Conservation (phyloP, 306 rosid species). For the Prunus campanulata region DNA sequence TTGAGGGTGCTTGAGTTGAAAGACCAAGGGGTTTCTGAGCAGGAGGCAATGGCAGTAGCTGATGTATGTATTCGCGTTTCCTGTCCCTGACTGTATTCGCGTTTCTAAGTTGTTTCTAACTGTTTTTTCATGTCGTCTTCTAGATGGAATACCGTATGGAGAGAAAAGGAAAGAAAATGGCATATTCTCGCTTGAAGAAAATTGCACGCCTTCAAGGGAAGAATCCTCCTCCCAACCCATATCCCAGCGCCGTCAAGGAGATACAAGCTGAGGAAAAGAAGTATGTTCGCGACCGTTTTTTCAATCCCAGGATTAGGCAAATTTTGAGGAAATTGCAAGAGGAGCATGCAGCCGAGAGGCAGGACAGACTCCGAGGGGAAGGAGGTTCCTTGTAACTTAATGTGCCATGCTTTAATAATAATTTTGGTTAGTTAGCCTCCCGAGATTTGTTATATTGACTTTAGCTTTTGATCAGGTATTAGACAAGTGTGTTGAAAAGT, state of each 20-base stretch:
- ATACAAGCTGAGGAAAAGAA: conserved; percentile 80
- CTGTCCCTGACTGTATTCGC: no score
- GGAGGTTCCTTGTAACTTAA: conserved; percentile 9
- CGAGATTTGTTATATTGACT: neutral
- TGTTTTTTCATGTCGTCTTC: conserved; percentile 16
- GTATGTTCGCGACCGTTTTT: conserved; percentile 67
- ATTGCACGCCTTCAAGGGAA: conserved; percentile 73
- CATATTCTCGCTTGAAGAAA: conserved; percentile 63
- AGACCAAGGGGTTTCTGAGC: conserved; percentile 71
- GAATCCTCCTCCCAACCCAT: conserved; percentile 82
- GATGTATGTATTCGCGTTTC: conserved; percentile 45
- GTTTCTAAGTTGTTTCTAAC: conserved; percentile 6
- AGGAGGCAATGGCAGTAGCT: conserved; percentile 76
- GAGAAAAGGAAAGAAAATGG: conserved; percentile 71
- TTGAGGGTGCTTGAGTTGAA: conserved; percentile 69
- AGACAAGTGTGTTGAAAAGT: neutral
- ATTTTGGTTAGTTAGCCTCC: neutral
- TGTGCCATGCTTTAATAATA: neutral
- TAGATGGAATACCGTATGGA: conserved; percentile 80
- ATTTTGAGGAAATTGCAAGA: conserved; percentile 53
- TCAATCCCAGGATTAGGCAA: conserved; percentile 54
- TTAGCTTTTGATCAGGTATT: neutral
- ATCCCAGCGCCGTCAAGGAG: conserved; percentile 64
- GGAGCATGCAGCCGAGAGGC: conserved; percentile 28
- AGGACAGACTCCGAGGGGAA: conserved; percentile 34